Evolutionary conservation across 352 stramenopile species (phyloP), one percentile per base, ranked within the genome.

Genomic region (Aphanomyces cochlioides): DNA sequence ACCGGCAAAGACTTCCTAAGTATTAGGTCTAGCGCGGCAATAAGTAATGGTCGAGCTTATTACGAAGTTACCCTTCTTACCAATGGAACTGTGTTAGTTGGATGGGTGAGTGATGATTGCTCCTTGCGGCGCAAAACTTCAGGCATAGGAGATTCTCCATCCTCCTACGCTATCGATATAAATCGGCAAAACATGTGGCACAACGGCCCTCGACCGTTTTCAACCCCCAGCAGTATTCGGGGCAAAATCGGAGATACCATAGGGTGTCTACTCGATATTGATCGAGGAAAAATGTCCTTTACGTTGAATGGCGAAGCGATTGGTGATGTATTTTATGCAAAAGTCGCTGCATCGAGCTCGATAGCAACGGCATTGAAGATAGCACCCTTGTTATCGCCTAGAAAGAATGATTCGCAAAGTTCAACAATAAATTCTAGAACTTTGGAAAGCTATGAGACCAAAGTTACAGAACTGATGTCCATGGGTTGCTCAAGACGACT

Each of bases 261-360:
- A 43, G 82, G 84, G 0, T 92, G 84, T 17, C 74, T 79, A 5
- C 69, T 82, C 28, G 72, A 68, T 21, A 53, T 74, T 19, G 53
- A 66, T 10, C 78, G 66, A 12, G 73, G 67, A 2, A 72, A 77
- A n/a, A 68, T 90, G 70, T 65, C 53, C 6, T 90, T 89, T 72
- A 90, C 78, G 57, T 56, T 90, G n/a, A 92, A 92, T 38, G 84
- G 84, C 6, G 68, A 76, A 6, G 41, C 77, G n/a, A 54, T 67
- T 37, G 59, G 59, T 0, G 59, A 67, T 36, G 40, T 45, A 8
- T 67, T 67, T 56, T 38, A 17, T 15, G 58, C 58, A 3, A 38
- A 38, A 5, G 36, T 21, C 0, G 39, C 39, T 4, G 6, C 37
- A 41, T 21, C 58, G 12, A 38, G n/a, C n/a, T 34, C 50, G 50